These are phyloP conservation scores for Tephrocybe rancida DNA, from an alignment of 768 basidiomycete species.

Conservation along the genomic window DNA sequence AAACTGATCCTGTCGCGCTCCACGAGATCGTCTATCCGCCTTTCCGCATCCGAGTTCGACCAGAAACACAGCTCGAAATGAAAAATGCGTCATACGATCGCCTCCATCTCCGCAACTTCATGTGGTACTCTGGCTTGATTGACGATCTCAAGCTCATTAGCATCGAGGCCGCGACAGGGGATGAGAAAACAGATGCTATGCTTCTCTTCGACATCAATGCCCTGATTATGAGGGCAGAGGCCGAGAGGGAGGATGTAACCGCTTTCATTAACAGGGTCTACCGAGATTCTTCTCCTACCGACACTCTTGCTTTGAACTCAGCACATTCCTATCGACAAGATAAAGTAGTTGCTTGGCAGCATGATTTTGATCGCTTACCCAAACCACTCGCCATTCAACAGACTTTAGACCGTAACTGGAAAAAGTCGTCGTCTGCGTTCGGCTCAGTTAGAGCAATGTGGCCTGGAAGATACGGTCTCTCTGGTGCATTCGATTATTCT, in stretches of 20 bases:
- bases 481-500: conserved; percentile 53
- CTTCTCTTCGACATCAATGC: conserved; percentile 64
- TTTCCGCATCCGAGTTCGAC: conserved; percentile 80
- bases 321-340: conserved; percentile 89
- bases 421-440: conserved; percentile 65
- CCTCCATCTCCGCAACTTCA: conserved; percentile 67
- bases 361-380: conserved; percentile 85
- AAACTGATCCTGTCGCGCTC: conserved; percentile 78
- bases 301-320: conserved; percentile 86
- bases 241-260: conserved; percentile 73
- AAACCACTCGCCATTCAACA: conserved; percentile 59
- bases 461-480: conserved; percentile 61
- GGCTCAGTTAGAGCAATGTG: conserved; percentile 73
- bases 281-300: conserved; percentile 75
- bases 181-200: conserved; percentile 67
- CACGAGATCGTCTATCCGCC: conserved; percentile 92
- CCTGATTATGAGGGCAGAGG: conserved; percentile 73
- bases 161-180: conserved; percentile 79
- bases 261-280: conserved; percentile 79
- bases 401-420: conserved; percentile 48
- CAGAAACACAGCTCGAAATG: conserved; percentile 85
- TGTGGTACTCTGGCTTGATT: conserved; percentile 76
- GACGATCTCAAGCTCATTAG: conserved; percentile 77
- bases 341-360: conserved; percentile 95
- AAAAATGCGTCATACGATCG: conserved; percentile 91